Evolutionary conservation across 75 land plant genomes (phyloP), one percentile per base, ranked within the genome.

Genomic region (Selaginella tamariscina): DNA sequence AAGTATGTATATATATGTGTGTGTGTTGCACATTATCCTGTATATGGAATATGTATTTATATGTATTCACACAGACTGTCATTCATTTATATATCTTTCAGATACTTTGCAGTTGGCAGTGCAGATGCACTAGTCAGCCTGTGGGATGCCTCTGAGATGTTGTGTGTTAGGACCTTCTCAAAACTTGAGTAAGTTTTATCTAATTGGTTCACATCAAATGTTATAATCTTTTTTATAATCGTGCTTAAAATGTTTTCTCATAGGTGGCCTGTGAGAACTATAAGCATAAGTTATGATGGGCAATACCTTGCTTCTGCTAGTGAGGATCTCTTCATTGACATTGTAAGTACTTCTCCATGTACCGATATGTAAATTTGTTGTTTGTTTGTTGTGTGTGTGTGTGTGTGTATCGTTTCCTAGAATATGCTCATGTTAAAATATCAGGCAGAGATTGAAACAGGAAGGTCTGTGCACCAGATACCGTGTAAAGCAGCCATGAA

Each of bases 51-150:
- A n/a, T n/a, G n/a, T n/a, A n/a, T n/a, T n/a, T n/a, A n/a, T n/a
- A n/a, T n/a, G n/a, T n/a, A n/a, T n/a, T n/a, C n/a, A n/a, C n/a
- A n/a, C n/a, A n/a, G n/a, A n/a, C n/a, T n/a, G n/a, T n/a, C n/a
- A n/a, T n/a, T n/a, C n/a, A n/a, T n/a, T n/a, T n/a, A n/a, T n/a
- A n/a, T n/a, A n/a, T n/a, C n/a, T 75, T 15, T 62, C 77, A 94
- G 98, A 72, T 94, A 94, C 64, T 84, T 94, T 82, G 91, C 98
- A 30, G 98, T 94, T 68, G 98, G 98, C 67, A 94, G 98, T 82
- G 98, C 98, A 62, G 98, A 94, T 84, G 88, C 98, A 30, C 79
- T 94, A 31, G 98, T 94, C 62, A 94, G 98, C 80, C 82, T 94
- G 23, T 94, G 98, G 98, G 86, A 94, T 79, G 74, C 89, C 24